Evolutionary conservation across 805 yeast species (phyloP).

Genomic region (Candida suzukii): DNA sequence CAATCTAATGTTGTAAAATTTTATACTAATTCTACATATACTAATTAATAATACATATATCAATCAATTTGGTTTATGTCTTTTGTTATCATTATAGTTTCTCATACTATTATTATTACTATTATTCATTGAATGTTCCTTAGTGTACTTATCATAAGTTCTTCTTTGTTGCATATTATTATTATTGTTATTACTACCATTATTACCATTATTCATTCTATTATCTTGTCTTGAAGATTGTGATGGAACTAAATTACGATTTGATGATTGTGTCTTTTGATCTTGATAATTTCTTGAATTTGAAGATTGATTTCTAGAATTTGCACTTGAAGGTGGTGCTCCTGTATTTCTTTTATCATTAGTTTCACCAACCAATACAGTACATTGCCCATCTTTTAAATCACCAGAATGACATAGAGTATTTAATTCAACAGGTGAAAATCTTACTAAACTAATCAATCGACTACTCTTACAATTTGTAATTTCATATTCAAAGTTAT

Average conservation of each 20-base stretch:
- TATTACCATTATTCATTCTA: too few species aligned
- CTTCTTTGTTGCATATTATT: too few species aligned
- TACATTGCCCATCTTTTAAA: constrained; percentile 8
- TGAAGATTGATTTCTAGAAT: too few species aligned
- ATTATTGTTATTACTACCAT: background rate
- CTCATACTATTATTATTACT: background rate
- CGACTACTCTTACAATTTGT: constrained; percentile 18
- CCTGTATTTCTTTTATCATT: background rate
- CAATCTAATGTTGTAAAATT: too few species aligned
- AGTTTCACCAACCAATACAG: constrained; percentile 1
- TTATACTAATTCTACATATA: background rate
- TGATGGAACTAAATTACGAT: too few species aligned
- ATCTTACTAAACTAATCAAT: constrained; percentile 9
- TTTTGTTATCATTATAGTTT: background rate
- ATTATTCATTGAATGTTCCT: background rate
- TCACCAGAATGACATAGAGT: constrained; percentile 13
- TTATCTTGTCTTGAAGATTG: too few species aligned
- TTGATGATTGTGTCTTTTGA: too few species aligned
- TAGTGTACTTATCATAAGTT: background rate
- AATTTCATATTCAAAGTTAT: constrained; percentile 16
- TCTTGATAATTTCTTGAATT: too few species aligned
- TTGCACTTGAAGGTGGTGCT: background rate
- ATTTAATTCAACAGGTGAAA: constrained; percentile 12
- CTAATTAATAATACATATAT: background rate
- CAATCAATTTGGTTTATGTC: background rate